phyloP scores from a whole-genome alignment of 1,284 basidiomycete species.

The Volvariella surrecta region DNA sequence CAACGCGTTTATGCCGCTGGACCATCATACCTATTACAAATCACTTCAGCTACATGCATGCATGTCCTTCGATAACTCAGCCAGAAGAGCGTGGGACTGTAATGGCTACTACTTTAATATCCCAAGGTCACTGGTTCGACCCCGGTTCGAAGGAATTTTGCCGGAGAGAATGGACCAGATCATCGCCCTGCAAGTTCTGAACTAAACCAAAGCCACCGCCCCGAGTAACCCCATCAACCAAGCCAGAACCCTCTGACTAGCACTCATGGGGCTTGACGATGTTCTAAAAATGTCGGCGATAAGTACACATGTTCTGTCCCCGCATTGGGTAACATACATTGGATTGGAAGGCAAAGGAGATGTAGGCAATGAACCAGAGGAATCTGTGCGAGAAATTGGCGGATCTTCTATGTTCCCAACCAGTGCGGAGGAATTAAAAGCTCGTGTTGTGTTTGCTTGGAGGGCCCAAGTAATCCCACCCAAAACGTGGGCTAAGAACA shows the following conservation, averaged over 20 bases:
- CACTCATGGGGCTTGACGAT: too few relatives aligned
- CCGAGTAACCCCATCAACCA: neutral
- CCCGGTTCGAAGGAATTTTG: conserved; percentile 12
- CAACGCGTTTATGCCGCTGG: too few relatives aligned
- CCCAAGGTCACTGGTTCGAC: conserved; percentile 15
- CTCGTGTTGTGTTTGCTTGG: conserved; percentile 49
- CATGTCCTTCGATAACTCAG: conserved; percentile 14
- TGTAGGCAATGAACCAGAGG: neutral
- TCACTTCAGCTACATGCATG: too few relatives aligned
- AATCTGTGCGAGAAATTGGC: neutral
- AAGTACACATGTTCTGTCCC: too few relatives aligned
- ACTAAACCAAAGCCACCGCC: neutral
- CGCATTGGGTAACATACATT: neutral
- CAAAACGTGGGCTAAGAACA: conserved; percentile 63
- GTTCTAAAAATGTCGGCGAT: too few relatives aligned
- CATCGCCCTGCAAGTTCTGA: neutral
- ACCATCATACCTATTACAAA: too few relatives aligned
- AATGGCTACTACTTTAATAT: conserved; percentile 11
- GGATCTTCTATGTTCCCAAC: conserved; percentile 26
- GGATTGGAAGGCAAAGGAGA: neutral
- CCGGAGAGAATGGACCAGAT: too few relatives aligned
- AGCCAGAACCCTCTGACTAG: too few relatives aligned
- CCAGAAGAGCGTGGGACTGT: conserved; percentile 16
- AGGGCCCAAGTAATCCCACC: conserved; percentile 70
- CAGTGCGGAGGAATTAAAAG: conserved; percentile 37